Evolutionary conservation across 768 basidiomycete species (phyloP).

Genomic region (Tulasnella sp.): DNA sequence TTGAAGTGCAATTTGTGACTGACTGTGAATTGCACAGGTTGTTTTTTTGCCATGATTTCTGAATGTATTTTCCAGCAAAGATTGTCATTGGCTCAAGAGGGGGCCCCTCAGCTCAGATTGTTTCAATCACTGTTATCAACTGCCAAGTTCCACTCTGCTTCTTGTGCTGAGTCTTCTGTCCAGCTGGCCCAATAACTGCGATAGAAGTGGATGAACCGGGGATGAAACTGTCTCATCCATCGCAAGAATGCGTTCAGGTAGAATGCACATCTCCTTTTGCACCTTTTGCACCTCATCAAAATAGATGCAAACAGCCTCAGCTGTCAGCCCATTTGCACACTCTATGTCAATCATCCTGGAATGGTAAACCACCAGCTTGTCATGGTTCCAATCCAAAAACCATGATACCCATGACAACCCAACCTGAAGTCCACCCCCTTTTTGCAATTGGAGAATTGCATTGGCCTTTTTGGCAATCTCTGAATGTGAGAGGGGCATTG

Average conservation of each 20-base stretch:
- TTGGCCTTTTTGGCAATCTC: constrained; percentile 29
- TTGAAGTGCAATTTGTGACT: not conserved
- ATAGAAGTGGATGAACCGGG: not conserved
- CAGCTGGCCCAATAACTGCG: constrained; percentile 15
- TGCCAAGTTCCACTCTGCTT: constrained; percentile 1
- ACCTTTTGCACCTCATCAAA: not conserved
- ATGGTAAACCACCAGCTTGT: too few relatives aligned
- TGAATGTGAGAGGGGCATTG: constrained; percentile 28
- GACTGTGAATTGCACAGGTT: constrained; percentile 7
- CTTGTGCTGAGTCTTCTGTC: not conserved
- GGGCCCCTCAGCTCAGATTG: constrained; percentile 1
- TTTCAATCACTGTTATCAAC: constrained; percentile 14
- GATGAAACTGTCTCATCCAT: constrained; percentile 15
- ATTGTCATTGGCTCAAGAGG: constrained; percentile 9
- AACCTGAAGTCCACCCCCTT: not conserved
- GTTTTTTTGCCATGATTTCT: constrained; percentile 1
- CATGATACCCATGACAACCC: constrained; percentile 7
- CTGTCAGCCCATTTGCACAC: constrained; percentile 4
- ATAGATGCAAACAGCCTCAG: constrained; percentile 2
- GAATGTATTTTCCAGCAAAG: constrained; percentile 7
- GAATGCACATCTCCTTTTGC: not conserved
- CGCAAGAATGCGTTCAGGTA: constrained; percentile 4
- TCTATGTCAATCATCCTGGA: not conserved
- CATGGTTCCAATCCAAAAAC: constrained; percentile 13
- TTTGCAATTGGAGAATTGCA: constrained; percentile 11